Evolutionary conservation across 2,329 filamentous ascomycete species (phyloP).

Genomic region (Diaporthe caulivora): DNA sequence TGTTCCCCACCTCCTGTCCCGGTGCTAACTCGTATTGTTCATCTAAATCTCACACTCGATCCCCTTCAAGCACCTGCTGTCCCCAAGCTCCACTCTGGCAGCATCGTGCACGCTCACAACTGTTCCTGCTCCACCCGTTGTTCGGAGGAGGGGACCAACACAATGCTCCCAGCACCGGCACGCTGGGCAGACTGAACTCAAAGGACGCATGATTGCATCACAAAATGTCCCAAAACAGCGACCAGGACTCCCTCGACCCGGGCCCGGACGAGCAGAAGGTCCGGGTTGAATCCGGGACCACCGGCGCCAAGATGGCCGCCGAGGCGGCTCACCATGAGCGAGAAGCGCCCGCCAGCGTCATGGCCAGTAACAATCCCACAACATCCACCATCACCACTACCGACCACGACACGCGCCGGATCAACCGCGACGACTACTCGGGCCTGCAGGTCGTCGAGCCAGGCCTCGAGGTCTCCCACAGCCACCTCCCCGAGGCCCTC

Average conservation of each 20-base stretch:
- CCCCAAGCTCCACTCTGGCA: conserved; percentile 1
- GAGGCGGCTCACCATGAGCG: background rate
- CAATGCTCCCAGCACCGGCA: background rate
- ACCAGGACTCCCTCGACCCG: background rate
- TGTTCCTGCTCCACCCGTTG: background rate
- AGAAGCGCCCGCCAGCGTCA: background rate
- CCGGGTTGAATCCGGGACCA: conserved; percentile 19
- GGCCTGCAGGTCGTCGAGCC: conserved; percentile 38
- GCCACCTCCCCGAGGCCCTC: conserved; percentile 27
- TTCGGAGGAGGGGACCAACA: conserved; percentile 14
- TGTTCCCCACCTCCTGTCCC: background rate
- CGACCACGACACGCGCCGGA: background rate
- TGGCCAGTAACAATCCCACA: background rate
- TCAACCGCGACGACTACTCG: conserved; percentile 32
- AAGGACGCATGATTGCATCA: background rate
- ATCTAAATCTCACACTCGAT: background rate
- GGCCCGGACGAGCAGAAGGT: conserved; percentile 28
- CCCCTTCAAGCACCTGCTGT: background rate
- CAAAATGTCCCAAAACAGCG: background rate
- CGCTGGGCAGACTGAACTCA: background rate
- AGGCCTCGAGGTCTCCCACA: conserved; percentile 38
- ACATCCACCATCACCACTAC: background rate
- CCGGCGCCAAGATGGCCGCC: conserved; percentile 29
- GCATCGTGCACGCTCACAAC: background rate
- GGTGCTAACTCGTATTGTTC: background rate